Conservation (phyloP, 805 yeast genomes). For the Metschnikowia cerradonensis region DNA sequence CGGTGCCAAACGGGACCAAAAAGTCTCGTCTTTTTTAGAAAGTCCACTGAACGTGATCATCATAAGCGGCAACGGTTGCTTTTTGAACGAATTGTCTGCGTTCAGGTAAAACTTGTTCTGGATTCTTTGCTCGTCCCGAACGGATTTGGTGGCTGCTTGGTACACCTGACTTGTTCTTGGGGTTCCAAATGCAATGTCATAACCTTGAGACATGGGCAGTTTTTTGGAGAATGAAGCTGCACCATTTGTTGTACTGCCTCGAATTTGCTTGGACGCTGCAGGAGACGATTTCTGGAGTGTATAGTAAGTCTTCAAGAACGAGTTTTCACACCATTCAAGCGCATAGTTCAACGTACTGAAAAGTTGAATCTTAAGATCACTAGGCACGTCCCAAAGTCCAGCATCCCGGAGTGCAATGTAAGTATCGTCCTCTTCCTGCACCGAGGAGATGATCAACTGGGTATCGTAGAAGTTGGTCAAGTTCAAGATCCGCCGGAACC, state of each 20-base stretch:
- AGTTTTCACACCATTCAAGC: conserved; percentile 95
- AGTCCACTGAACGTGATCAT: conserved; percentile 63
- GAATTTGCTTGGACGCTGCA: conserved; percentile 7
- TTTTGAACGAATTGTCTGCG: conserved; percentile 29
- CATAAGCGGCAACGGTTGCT: conserved; percentile 60
- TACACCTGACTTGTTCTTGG: conserved; percentile 52
- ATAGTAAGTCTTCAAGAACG: conserved; percentile 65
- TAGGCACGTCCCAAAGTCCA: conserved; percentile 57
- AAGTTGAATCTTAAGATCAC: conserved; percentile 48
- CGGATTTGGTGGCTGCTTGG: conserved; percentile 49
- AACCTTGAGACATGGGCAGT: conserved; percentile 18
- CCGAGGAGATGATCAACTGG: conserved; percentile 74
- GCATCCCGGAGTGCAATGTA: conserved; percentile 76
- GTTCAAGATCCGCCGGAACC: conserved; percentile 81
- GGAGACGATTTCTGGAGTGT: conserved; percentile 24
- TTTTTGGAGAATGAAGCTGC: conserved; percentile 6
- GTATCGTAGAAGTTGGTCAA: conserved; percentile 66
- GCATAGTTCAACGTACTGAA: conserved; percentile 82
- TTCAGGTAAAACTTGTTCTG: conserved; percentile 49
- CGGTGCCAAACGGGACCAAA: conserved; percentile 63
- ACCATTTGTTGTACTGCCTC: conserved; percentile 6
- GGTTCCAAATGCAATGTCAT: conserved; percentile 37
- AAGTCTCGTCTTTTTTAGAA: conserved; percentile 42
- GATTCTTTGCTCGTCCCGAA: conserved; percentile 37
- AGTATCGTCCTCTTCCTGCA: conserved; percentile 60